A percentile compares a stretch with the other conserved stretches of the same genome.
These are phyloP conservation scores for Apiotrichum mycotoxinovorans DNA, from an alignment of 1,284 basidiomycete genomes.

Conservation along the genomic window DNA sequence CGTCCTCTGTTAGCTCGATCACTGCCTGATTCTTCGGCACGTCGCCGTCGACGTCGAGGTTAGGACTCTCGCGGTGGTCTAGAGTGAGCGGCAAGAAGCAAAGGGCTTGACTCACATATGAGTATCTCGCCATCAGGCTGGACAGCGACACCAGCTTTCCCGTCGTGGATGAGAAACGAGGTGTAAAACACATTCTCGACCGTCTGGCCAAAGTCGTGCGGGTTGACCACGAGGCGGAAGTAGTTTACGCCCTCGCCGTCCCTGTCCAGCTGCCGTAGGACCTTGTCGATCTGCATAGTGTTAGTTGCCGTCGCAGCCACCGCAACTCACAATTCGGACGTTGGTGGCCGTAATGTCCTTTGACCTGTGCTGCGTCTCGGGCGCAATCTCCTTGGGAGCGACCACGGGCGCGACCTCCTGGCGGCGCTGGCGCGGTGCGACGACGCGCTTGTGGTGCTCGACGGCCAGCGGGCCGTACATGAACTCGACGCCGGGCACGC, in stretches of 20 bases:
- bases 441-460: slow-evolving; percentile 17
- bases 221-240: slow-evolving; percentile 37
- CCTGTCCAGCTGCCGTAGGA: slow-evolving; percentile 25
- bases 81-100: not conserved
- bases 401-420: slow-evolving; percentile 8
- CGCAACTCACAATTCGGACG: slow-evolving; percentile 24
- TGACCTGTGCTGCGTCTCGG: slow-evolving; percentile 22
- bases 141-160: slow-evolving; percentile 44
- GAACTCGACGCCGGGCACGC: slow-evolving; percentile 50
- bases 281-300: slow-evolving; percentile 24
- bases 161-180: slow-evolving; percentile 55
- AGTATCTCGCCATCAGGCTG: slow-evolving; percentile 49
- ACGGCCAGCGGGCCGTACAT: slow-evolving; percentile 46
- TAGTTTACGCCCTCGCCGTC: slow-evolving; percentile 44
- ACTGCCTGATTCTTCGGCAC: slow-evolving; percentile 52
- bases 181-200: slow-evolving; percentile 59
- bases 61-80: slow-evolving; percentile 18
- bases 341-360: slow-evolving; percentile 28
- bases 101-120: slow-evolving; percentile 41
- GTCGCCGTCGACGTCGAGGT: slow-evolving; percentile 34
- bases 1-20: slow-evolving; percentile 53
- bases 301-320: too few relatives aligned
- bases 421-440: not conserved
- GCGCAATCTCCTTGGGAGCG: slow-evolving; percentile 6
- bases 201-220: slow-evolving; percentile 40